Evolutionary conservation across 768 basidiomycete genomes (phyloP).

Genomic region (Pisolithus orientalis): DNA sequence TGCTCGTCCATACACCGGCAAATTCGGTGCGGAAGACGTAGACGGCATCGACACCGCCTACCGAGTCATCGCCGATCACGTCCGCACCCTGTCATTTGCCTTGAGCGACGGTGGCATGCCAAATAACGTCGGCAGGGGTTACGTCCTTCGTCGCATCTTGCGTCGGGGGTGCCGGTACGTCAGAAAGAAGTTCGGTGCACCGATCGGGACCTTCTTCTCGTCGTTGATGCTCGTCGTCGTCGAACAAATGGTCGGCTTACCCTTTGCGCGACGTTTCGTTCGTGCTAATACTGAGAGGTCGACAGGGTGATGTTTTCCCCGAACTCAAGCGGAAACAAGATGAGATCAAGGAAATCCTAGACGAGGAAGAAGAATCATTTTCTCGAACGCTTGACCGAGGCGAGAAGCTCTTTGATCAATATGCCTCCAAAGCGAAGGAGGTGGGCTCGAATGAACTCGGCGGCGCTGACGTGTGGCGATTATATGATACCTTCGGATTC

Average conservation of each 20-base stretch:
- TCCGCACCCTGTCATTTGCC: constrained; percentile 91
- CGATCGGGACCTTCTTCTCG: constrained; percentile 93
- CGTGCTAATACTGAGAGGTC: constrained; percentile 5
- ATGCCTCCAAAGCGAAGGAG: constrained; percentile 61
- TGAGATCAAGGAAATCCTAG: constrained; percentile 89
- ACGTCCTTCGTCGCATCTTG: constrained; percentile 92
- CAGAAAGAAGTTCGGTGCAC: constrained; percentile 88
- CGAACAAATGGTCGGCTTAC: constrained; percentile 67
- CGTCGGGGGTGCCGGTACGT: constrained; percentile 94
- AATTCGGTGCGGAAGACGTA: constrained; percentile 88
- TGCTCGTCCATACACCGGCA: constrained; percentile 81
- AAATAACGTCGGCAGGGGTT: constrained; percentile 93
- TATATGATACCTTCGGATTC: constrained; percentile 98
- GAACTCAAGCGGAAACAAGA: constrained; percentile 79
- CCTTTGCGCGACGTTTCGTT: background rate
- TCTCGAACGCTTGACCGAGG: constrained; percentile 96
- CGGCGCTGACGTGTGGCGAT: constrained; percentile 92
- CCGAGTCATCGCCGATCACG: constrained; percentile 94
- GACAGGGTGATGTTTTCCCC: constrained; percentile 81
- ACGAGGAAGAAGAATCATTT: constrained; percentile 97
- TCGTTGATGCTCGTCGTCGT: constrained; percentile 85
- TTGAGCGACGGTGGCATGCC: constrained; percentile 96
- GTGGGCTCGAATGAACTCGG: constrained; percentile 59
- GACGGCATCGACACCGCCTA: constrained; percentile 98
- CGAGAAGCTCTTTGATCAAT: constrained; percentile 91